Percentiles rank a stretch among this genome's conserved stretches.
Evolutionary conservation across 306 rosid genomes (phyloP).

Genomic region (Rosa chinensis): DNA sequence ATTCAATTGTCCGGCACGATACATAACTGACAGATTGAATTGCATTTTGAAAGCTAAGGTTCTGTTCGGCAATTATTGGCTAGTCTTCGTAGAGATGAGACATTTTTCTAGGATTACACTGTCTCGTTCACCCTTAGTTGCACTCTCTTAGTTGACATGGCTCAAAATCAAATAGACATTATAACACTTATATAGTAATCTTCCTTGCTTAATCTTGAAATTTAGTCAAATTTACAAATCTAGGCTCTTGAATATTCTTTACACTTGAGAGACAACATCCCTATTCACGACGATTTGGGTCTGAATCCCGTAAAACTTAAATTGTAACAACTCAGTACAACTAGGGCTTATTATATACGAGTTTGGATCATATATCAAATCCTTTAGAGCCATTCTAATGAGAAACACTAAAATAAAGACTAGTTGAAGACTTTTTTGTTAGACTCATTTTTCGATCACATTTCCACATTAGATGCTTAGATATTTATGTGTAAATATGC

Average conservation of each 20-base stretch:
- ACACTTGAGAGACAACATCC: not conserved
- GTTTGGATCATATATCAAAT: not conserved
- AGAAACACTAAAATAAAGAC: no score
- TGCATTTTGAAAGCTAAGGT: no score
- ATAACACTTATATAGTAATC: not conserved
- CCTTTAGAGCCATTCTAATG: no score
- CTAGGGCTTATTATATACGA: not conserved
- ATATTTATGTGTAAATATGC: no score
- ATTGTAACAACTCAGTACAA: constrained; percentile 10
- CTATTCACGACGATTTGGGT: not conserved
- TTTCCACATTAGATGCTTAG: no score
- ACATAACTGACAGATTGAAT: no score
- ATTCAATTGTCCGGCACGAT: no score
- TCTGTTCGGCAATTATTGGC: no score
- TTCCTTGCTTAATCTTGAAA: not conserved
- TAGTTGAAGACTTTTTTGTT: no score
- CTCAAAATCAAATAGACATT: constrained; percentile 5
- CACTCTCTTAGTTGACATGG: constrained; percentile 4
- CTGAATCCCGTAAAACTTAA: not conserved
- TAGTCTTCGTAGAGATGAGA: no score
- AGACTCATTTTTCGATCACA: no score
- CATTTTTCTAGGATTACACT: no score
- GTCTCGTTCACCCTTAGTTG: not conserved
- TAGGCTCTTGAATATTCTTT: not conserved
- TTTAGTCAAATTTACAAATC: not conserved